Evolutionary conservation across 192 early-diverging fungal genomes (phyloP), one percentile per base, ranked within the genome.

Genomic region (Entomortierella lignicola): DNA sequence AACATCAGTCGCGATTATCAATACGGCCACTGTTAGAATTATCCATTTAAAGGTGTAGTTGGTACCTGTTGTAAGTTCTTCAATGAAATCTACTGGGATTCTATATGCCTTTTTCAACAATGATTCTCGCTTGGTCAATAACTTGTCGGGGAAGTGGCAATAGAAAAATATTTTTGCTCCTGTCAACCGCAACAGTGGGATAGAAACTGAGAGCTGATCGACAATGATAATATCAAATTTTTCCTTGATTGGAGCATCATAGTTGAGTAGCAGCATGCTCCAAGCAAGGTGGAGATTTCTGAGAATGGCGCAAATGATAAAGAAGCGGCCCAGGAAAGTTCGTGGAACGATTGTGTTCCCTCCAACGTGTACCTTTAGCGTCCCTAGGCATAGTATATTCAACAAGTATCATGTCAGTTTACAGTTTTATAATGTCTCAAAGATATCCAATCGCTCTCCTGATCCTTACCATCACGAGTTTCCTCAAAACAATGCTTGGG

Each of bases 91-190:
- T 48, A 99, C 85, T 7, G 93, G 94, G 6, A 87, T 30, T 7
- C 97, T 90, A 62, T 99, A 99, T 4, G 94, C 18, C 20, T 70
- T 75, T 72, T 92, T 93, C 15, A 90, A 52, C 15, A 85, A 10
- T 4, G 89, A 85, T 30, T 88, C 86, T 5, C 93, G 87, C 54
- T 70, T 72, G 18, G 96, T 90, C 30, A 93, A 77, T 50, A 96
- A 83, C 63, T 95, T 93, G 72, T 99, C 97, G 0, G 97, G 97
- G 69, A 96, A 97, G 63, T 99, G 97, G 75, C 97, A 97, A 77
- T 99, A 99, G 82, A 99, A 99, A 44, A 99, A 82, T 13, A 97
- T 89, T 82, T 89, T 89, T 21, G 90, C 84, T 2, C 81, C 71
- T 27, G 89, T 86, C 69, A 89, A 86, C 37, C 83, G 84, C 44